phyloP scores from a whole-genome alignment of 2,329 filamentous ascomycete genomes.

The Nothomitra cinnamomea region DNA sequence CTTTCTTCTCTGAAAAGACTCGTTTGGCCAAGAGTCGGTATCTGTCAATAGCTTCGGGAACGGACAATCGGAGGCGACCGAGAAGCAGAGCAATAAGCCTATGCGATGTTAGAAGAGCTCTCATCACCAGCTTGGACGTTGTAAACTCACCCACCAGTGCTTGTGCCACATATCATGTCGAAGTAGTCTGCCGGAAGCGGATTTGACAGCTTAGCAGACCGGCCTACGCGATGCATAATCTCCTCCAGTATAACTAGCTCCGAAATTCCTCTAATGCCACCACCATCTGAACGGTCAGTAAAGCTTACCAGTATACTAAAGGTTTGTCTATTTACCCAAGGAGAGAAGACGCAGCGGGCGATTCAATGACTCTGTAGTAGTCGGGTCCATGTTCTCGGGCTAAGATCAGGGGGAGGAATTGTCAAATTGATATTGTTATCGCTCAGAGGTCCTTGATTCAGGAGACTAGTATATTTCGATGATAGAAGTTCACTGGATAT shows the following conservation, averaged over 20 bases:
- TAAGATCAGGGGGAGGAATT: no score
- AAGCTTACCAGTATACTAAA: background rate
- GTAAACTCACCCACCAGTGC: conserved; percentile 52
- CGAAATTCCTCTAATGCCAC: conserved; percentile 90
- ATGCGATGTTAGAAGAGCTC: background rate
- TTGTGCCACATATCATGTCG: conserved; percentile 88
- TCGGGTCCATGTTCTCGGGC: no score
- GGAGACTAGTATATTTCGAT: no score
- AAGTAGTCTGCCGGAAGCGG: conserved; percentile 98
- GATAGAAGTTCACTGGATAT: no score
- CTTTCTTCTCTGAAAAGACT: conserved; percentile 95
- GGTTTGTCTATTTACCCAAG: background rate
- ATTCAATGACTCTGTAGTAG: no score
- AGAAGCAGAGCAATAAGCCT: conserved; percentile 87
- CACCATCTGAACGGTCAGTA: conserved; percentile 46
- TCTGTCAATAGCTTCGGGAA: conserved; percentile 93
- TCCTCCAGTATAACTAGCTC: conserved; percentile 97
- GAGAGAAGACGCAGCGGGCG: background rate
- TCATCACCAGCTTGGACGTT: background rate
- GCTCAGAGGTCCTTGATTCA: no score
- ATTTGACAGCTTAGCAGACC: background rate
- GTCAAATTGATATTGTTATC: no score
- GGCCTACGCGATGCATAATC: conserved; percentile 72
- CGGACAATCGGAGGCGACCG: conserved; percentile 71
- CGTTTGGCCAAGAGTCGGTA: conserved; percentile 87